A percentile compares a stretch with the other conserved stretches of the same genome.
Conservation (phyloP, 345 rosid genomes). For the Euphorbia pulcherrima region DNA sequence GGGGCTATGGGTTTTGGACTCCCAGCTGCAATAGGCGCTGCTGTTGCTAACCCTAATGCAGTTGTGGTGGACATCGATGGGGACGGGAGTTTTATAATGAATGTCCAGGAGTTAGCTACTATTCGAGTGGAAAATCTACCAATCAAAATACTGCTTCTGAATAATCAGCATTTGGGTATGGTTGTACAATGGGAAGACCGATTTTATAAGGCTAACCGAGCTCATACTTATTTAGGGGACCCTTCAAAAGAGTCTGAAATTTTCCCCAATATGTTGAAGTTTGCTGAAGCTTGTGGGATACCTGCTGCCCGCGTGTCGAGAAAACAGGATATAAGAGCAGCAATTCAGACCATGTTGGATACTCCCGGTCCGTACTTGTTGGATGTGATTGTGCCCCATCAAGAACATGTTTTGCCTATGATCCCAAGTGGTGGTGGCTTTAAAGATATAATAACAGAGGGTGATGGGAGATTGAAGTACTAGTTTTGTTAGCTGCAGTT, state of each 20-base stretch:
- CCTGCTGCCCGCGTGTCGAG: constrained; percentile 78
- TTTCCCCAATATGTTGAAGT: constrained; percentile 75
- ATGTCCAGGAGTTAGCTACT: constrained; percentile 89
- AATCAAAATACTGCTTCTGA: constrained; percentile 65
- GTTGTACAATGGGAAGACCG: constrained; percentile 95
- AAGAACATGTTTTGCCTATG: constrained; percentile 97
- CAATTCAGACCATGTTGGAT: constrained; percentile 79
- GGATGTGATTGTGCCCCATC: constrained; percentile 93
- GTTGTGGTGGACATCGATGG: constrained; percentile 93
- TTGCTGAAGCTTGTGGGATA: constrained; percentile 81
- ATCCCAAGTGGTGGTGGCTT: constrained; percentile 94
- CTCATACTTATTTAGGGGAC: constrained; percentile 79
- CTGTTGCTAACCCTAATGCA: constrained; percentile 82
- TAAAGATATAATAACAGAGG: constrained; percentile 77
- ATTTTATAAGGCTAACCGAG: constrained; percentile 88
- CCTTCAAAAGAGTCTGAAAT: constrained; percentile 70
- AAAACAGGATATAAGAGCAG: constrained; percentile 59
- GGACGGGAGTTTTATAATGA: constrained; percentile 96
- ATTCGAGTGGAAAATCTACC: constrained; percentile 83
- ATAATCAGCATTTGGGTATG: constrained; percentile 98
- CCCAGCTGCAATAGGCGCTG: constrained; percentile 97
- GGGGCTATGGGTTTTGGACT: constrained; percentile 99
- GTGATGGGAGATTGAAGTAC: constrained; percentile 70
- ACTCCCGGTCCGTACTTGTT: constrained; percentile 87
- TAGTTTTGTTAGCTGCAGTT: constrained; percentile 7